Evolutionary conservation across 202 grass and related monocot species (phyloP), one percentile per base, ranked within the genome.

Genomic region (Musa balbisiana): DNA sequence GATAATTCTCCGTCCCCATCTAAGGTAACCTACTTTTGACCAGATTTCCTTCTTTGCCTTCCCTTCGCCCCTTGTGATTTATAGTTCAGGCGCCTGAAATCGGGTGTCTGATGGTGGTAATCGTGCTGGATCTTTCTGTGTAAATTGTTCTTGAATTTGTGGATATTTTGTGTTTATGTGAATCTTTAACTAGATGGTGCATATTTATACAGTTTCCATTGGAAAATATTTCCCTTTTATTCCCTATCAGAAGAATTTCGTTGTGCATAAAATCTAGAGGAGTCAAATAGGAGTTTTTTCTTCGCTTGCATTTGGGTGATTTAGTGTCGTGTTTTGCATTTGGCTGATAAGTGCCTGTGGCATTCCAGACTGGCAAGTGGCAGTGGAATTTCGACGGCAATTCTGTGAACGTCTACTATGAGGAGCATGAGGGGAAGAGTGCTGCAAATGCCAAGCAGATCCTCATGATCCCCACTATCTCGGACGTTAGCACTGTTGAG

Each of bases 401-500:
- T 25, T 73, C 83, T 13, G 77, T 96, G 67, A 90, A 86, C 52
- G 74, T 99, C 16, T 88, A 99, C 63, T 99, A 90, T 21, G 96
- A 96, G 81, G 85, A 95, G 27, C 85, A 92, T 84, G 82, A 73
- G 3, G 80, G 76, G 29, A 81, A 86, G 3, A 67, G 53, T 63
- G 63, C 76, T 76, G 72, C 77, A 24, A 84, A 92, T 80, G 78
- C 85, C 75, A 99, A 90, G 73, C 88, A 90, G 74, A 96, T 95
- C 80, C 78, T 96, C 55, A 92, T 95, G 91, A 86, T 99, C 17
- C 96, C 96, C 66, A 99, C 96, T 0, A 95, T 99, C 53, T 99
- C 96, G 49, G 96, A 95, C 75, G 96, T 92, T 78, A 99, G 96
- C 84, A 99, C 87, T 6, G 91, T 99, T 19, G 91, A 99, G 74